Evolutionary conservation across 2,329 filamentous ascomycete species (phyloP), one percentile per base, ranked within the genome.

Genomic region (Alternaria sp.): DNA sequence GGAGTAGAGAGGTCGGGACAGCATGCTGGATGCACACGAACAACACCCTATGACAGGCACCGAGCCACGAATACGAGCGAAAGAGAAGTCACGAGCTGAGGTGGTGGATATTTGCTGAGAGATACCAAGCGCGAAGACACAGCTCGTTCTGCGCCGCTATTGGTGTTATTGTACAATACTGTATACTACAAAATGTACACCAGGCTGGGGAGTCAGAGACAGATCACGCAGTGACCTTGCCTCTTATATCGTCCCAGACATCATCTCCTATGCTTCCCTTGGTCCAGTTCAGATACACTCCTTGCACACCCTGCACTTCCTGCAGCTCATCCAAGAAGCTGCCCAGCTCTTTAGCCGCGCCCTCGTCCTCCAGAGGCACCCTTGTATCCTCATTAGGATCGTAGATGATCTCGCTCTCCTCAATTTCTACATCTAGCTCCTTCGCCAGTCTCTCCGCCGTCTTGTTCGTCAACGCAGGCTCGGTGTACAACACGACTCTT

Each of bases 351-450:
- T 86, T 81, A 0, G 86, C 84, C 2, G 86, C 84, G 12, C 86
- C 83, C 13, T 85, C 81, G 15, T 86, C 85, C 61, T 90, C 86
- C 43, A 94, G 72, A 8, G 83, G 82, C 17, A 92, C 87, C 76
- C 87, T 88, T 0, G 91, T 94, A 65, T 97, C 93, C 72, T 90
- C 88, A 64, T 95, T 96, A 0, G 93, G 87, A 62, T 90, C 88
- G 90, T 93, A 97, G 46, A 97, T 86, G 56, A 97, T 95, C 59
- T 96, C 92, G 17, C 89, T 89, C 69, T 88, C 90, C 59, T 91
- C 83, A 49, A 96, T 87, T 62, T 90, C 87, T 64, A 96, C 80
- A 1, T 85, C 87, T 19, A 92, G 85, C 40, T 86, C 83, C 67
- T 87, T 84, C 5, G 87, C 84, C n/a, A 97, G 76, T 12, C 84